A percentile compares a stretch with the other conserved stretches of the same genome.
phyloP scores from a whole-genome alignment of 176 grass and related monocot species.

The Tuctoria greenei region DNA sequence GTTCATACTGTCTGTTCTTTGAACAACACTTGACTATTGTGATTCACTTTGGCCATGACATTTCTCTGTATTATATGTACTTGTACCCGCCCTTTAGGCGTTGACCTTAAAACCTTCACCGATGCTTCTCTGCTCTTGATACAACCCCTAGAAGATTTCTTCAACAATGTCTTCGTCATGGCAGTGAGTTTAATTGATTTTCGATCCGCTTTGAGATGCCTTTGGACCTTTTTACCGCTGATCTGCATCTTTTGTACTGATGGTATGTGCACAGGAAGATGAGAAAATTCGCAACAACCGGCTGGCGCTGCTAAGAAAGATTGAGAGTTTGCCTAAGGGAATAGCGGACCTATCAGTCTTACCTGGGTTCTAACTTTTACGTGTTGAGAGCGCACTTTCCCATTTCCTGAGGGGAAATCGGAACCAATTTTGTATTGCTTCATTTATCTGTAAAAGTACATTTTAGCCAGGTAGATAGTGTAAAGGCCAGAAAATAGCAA shows the following conservation, averaged over 20 bases:
- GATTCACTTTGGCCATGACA: background rate
- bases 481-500: background rate
- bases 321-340: slow-evolving; percentile 75
- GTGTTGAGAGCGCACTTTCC: background rate
- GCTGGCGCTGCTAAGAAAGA: slow-evolving; percentile 66
- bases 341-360: slow-evolving; percentile 84
- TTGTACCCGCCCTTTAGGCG: slow-evolving; percentile 40
- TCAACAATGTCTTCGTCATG: slow-evolving; percentile 90
- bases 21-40: background rate
- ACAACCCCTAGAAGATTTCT: slow-evolving; percentile 92
- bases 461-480: background rate
- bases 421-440: background rate
- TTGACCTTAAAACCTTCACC: slow-evolving; percentile 61
- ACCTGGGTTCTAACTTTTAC: slow-evolving; percentile 67
- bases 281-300: slow-evolving; percentile 74
- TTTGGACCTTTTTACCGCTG: background rate
- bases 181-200: slow-evolving; percentile 53
- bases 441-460: background rate
- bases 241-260: background rate
- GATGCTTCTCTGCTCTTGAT: slow-evolving; percentile 65
- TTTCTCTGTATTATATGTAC: slow-evolving; percentile 2
- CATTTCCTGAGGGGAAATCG: background rate
- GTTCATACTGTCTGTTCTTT: background rate
- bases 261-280: slow-evolving; percentile 62
- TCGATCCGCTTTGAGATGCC: background rate